Percentiles rank a stretch among this genome's conserved stretches.
phyloP scores from a whole-genome alignment of 345 rosid genomes.

The Durio zibethinus region DNA sequence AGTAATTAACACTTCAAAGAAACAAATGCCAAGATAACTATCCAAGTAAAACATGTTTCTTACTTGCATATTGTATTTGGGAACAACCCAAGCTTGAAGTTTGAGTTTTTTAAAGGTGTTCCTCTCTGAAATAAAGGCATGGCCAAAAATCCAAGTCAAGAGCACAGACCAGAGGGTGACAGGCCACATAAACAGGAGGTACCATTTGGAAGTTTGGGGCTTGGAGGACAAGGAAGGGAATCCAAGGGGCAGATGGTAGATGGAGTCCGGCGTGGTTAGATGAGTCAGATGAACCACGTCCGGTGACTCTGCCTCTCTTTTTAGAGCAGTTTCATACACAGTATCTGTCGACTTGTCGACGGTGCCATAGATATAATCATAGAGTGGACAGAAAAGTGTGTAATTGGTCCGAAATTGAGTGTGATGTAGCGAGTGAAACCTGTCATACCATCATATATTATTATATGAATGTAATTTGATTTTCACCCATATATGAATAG shows the following conservation, averaged over 20 bases:
- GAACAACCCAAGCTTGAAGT: slow-evolving; percentile 46
- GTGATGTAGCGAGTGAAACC: slow-evolving; percentile 50
- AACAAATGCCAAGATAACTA: neutral
- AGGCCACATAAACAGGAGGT: slow-evolving; percentile 37
- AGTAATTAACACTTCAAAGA: neutral
- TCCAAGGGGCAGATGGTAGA: slow-evolving; percentile 42
- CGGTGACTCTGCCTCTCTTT: slow-evolving; percentile 26
- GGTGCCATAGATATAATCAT: slow-evolving; percentile 41
- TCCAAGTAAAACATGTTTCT: neutral
- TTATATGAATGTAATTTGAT: too few species aligned
- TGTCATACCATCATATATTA: neutral
- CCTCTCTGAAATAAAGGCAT: slow-evolving; percentile 27
- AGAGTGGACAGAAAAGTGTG: slow-evolving; percentile 51
- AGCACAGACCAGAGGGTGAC: slow-evolving; percentile 22
- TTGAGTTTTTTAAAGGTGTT: slow-evolving; percentile 30
- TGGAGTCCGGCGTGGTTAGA: slow-evolving; percentile 38
- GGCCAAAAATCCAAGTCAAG: slow-evolving; percentile 23
- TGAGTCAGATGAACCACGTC: slow-evolving; percentile 42
- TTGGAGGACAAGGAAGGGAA: slow-evolving; percentile 41
- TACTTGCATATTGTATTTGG: slow-evolving; percentile 40
- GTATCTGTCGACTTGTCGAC: slow-evolving; percentile 28
- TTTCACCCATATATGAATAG: too few species aligned
- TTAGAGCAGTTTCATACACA: slow-evolving; percentile 23
- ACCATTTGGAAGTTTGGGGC: slow-evolving; percentile 27
- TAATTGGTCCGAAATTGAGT: slow-evolving; percentile 50